Evolutionary conservation across 768 basidiomycete genomes (phyloP), one percentile per base, ranked within the genome.

Genomic region (Amanita polypyramis): DNA sequence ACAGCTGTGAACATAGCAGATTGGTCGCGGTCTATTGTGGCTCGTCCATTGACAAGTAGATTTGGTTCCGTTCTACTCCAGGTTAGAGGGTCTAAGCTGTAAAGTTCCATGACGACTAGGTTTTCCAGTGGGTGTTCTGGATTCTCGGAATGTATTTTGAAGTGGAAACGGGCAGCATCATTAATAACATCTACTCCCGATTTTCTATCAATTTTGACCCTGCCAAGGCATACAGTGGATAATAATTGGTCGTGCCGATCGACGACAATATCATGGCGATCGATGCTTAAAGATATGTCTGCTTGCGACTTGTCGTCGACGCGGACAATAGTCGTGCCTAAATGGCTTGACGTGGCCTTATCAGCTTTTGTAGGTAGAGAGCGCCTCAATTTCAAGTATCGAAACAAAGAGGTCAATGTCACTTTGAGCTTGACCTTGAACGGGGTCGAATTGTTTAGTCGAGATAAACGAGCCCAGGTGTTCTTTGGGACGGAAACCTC

Each of bases 141-240:
- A 37, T 81, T 80, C 41, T 61, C 69, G 36, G 73, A 68, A 52
- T 73, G 66, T 8, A 81, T 70, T 58, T 81, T 78, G 43, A 75
- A 70, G 50, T 79, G 71, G 60, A 80, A 81, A 29, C 70, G 72
- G 5, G 79, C 77, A 5, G 78, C 79, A 40, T 75, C 75, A 49
- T 76, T 70, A 20, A 80, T 62, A 27, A 77, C 63, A 50, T 75
- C 68, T 19, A 63, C 41, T 10, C 56, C 58, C 27, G 54, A 50
- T 53, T 60, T 52, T 19, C 61, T 62, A 33, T 64, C 61, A 46
- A 75, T 63, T 51, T 64, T 65, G 23, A 75, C 55, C 25, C 63
- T 59, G 17, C 62, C 65, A 20, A 62, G 63, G 37, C 63, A 60
- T 49, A 62, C 62, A 19, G 65, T 52, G 25, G 66, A 58, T 33